phyloP scores from a whole-genome alignment of 345 rosid species.

The Eucalyptus microcorys region DNA sequence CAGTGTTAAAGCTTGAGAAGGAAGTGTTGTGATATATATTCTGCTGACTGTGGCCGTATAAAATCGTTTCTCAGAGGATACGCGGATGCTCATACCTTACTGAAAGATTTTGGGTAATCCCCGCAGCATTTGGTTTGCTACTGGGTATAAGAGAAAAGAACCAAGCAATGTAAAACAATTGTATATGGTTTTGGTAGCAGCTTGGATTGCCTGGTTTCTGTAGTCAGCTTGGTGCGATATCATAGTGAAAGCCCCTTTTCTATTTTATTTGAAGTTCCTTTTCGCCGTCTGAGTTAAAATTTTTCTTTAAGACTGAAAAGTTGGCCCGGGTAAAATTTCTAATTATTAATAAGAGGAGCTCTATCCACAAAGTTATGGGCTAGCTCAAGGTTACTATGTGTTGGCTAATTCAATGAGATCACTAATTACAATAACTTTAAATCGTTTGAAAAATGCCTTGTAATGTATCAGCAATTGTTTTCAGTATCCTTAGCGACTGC shows the following conservation, averaged over 20 bases:
- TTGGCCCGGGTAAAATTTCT: neutral
- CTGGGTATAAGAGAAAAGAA: neutral
- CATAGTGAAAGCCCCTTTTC: neutral
- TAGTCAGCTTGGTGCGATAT: neutral
- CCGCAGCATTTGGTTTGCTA: neutral
- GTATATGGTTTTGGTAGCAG: neutral
- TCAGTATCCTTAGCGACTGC: neutral
- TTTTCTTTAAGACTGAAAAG: neutral
- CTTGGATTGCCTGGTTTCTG: neutral
- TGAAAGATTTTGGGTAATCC: neutral
- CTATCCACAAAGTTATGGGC: neutral
- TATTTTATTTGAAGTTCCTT: neutral
- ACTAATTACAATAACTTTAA: neutral
- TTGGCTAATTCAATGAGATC: neutral
- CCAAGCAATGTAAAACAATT: neutral
- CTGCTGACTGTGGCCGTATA: neutral
- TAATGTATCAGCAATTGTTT: neutral
- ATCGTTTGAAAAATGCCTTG: too few relatives aligned
- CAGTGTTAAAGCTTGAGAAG: constrained; percentile 89
- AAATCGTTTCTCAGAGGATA: neutral
- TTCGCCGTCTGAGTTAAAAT: neutral
- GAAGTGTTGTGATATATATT: constrained; percentile 47
- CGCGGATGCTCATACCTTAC: neutral
- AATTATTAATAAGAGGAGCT: neutral
- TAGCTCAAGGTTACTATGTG: neutral